Conservation (phyloP, 208 protist species). For the Angomonas desouzai region DNA sequence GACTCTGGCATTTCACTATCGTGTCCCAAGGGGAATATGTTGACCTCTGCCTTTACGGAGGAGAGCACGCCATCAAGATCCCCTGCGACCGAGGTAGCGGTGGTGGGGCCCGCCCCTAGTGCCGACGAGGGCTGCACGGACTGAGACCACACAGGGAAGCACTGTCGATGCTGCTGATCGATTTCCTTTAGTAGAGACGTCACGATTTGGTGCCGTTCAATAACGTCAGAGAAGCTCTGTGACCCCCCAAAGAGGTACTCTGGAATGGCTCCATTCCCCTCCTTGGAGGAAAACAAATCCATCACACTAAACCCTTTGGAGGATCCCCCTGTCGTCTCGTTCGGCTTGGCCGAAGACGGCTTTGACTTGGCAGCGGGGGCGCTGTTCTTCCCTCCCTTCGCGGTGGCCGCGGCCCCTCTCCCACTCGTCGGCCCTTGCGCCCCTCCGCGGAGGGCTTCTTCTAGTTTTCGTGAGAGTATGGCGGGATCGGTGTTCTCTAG, state of each 20-base stretch:
- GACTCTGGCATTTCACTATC: background rate
- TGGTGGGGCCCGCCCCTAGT: background rate
- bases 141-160: background rate
- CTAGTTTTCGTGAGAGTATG: background rate
- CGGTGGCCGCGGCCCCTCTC: background rate
- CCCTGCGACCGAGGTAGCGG: background rate
- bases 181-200: background rate
- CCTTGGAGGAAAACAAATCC: background rate
- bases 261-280: background rate
- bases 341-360: background rate
- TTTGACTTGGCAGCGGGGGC: background rate
- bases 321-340: background rate
- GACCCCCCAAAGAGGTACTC: background rate
- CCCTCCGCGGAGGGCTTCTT: background rate
- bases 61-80: background rate
- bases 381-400: background rate
- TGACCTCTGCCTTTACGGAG: background rate
- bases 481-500: background rate
- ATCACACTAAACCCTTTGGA: background rate
- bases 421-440: background rate
- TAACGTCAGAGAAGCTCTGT: background rate
- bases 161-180: background rate
- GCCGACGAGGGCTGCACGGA: background rate
- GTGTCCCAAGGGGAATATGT: background rate
- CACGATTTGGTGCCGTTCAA: background rate